A percentile compares a stretch with the other conserved stretches of the same genome.
phyloP scores from a whole-genome alignment of 495 filamentous ascomycete species.

The Penicillium goetzii region DNA sequence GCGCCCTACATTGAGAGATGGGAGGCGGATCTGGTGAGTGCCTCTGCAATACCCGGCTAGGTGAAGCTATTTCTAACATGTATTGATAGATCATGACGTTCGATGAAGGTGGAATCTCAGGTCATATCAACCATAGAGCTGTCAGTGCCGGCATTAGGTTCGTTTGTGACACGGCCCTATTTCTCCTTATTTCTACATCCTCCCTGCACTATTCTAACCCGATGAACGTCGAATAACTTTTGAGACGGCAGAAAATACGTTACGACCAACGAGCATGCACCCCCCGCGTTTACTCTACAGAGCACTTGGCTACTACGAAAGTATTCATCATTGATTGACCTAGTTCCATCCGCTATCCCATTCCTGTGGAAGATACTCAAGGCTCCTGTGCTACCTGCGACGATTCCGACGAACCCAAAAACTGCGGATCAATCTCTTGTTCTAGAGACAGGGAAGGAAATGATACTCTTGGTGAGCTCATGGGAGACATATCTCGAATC shows the following conservation, averaged over 20 bases:
- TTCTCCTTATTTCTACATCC: background rate
- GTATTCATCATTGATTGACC: slow-evolving; percentile 1
- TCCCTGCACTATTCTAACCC: background rate
- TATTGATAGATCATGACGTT: slow-evolving; percentile 6
- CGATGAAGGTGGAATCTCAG: background rate
- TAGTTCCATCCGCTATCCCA: background rate
- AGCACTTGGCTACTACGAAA: slow-evolving; percentile 5
- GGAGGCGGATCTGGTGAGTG: background rate
- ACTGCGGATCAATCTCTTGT: background rate
- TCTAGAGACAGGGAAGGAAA: background rate
- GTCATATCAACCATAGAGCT: slow-evolving; percentile 5
- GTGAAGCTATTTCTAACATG: background rate
- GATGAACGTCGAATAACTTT: background rate
- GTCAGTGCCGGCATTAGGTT: slow-evolving; percentile 4
- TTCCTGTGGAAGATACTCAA: background rate
- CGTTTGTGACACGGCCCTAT: background rate
- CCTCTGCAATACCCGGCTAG: background rate
- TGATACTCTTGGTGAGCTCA: slow-evolving; percentile 4
- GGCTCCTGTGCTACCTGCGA: background rate
- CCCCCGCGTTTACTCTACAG: background rate
- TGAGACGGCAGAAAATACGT: background rate
- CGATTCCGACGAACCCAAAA: background rate
- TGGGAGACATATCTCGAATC: slow-evolving; percentile 1
- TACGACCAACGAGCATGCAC: background rate
- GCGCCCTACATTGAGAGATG: background rate